Percentiles rank a stretch among this genome's conserved stretches.
phyloP scores from a whole-genome alignment of 805 yeast species.

The Starmerella asiatica region DNA sequence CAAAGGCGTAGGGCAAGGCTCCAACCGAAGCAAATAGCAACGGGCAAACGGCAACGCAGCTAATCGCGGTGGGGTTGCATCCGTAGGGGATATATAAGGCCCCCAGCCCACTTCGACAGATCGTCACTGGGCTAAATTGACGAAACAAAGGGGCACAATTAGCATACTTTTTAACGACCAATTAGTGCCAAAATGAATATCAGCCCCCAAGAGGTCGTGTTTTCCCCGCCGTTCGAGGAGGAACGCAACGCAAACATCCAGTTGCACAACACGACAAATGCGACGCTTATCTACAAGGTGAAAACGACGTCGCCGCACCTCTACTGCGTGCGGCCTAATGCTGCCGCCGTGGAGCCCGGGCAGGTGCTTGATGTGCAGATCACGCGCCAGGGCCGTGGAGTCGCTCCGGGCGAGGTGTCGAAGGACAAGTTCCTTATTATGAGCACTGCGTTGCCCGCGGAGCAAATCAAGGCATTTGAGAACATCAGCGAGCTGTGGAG shows the following conservation, averaged over 20 bases:
- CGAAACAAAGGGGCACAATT: too few relatives aligned
- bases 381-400: slow-evolving; percentile 77
- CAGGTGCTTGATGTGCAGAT: slow-evolving; percentile 56
- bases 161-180: too few relatives aligned
- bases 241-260: slow-evolving; percentile 6
- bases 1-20: too few relatives aligned
- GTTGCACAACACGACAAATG: slow-evolving; percentile 39
- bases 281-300: slow-evolving; percentile 76
- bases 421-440: slow-evolving; percentile 88
- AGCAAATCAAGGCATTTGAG: slow-evolving; percentile 33
- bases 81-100: too few relatives aligned
- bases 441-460: slow-evolving; percentile 57
- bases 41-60: too few relatives aligned
- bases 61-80: too few relatives aligned
- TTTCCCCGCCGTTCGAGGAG: slow-evolving; percentile 16
- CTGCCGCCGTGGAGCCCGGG: slow-evolving; percentile 67
- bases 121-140: neutral
- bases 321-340: slow-evolving; percentile 92
- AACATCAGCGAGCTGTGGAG: slow-evolving; percentile 60
- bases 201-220: slow-evolving; percentile 14
- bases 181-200: slow-evolving; percentile 11
- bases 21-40: too few relatives aligned
- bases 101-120: neutral
- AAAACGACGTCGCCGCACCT: slow-evolving; percentile 96
- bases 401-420: slow-evolving; percentile 59